Base-by-base conservation (phyloP, 306 rosid genomes). In the Inga oerstediana region DNA sequence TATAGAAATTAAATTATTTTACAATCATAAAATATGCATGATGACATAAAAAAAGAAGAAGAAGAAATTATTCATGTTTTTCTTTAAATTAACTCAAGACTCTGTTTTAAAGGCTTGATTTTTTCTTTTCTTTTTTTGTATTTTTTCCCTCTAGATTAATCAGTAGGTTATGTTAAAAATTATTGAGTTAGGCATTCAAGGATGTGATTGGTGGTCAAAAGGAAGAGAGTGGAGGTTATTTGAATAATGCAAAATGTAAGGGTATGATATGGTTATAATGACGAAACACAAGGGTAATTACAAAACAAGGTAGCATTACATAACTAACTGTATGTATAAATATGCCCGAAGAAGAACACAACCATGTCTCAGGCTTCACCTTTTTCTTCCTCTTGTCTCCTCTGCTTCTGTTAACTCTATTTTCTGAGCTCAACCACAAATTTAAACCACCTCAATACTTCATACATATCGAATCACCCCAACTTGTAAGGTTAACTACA, bases 141-240 rank as follows among this genome's bases (percentile, higher is more conserved):
- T 58, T 22, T 61, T 59, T 24, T 4, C 11, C 27, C 11, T 10
- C 3, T 62, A 22, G 3, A 3, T 24, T 12, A 11, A 27, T 24
- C 0, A 62, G 12, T 10, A 27, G 37, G 35, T 62, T 0, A 27
- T 5, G 8, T 24, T 59, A 9, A 8, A 20, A n/a, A n/a, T 58
- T 20, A 61, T 8, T 30, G 69, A 77, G 37, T 22, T 64, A 52
- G 59, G 69, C 66, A 51, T 82, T 34, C 49, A 80, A 37, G 54
- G 75, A 75, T 41, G 54, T 74, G 52, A 70, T 70, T 82, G 58
- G 59, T 79, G 72, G 88, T 87, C 80, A 79, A 84, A 65, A 75
- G 19, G 3, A 59, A 11, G 34, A 61, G 34, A 61, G 11, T 22
- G 34, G 37, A 24, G 22, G 13, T 22, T 8, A 9, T n/a, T 58